phyloP scores from a whole-genome alignment of 257 asterid genomes.

The Solanum clarkiae region DNA sequence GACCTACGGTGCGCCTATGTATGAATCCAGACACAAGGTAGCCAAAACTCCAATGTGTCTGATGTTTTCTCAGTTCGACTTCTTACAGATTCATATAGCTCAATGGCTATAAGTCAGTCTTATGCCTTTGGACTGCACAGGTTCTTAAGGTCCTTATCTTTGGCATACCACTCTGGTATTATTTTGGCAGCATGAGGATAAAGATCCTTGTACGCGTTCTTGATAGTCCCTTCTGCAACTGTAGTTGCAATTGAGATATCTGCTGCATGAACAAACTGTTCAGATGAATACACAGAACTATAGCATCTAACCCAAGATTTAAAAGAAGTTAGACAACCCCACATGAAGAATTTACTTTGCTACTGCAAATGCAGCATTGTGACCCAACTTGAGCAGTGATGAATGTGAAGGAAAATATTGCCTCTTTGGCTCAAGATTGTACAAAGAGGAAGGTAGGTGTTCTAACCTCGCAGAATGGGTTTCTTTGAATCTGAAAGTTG shows the following conservation, averaged over 20 bases:
- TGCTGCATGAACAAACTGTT: slow-evolving; percentile 15
- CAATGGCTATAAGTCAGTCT: not conserved
- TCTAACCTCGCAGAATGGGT: slow-evolving; percentile 53
- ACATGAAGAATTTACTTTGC: not conserved
- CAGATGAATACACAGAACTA: not conserved
- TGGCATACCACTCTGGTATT: slow-evolving; percentile 72
- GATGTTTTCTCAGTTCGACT: not conserved
- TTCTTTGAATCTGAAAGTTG: slow-evolving; percentile 73
- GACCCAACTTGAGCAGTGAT: not conserved
- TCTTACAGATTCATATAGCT: not conserved
- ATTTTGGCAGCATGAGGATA: slow-evolving; percentile 61
- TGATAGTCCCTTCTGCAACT: slow-evolving; percentile 82
- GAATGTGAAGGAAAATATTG: not conserved
- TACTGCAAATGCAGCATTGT: not conserved
- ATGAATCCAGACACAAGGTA: not conserved
- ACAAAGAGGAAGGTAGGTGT: not conserved
- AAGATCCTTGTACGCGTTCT: slow-evolving; percentile 76
- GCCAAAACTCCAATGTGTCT: not conserved
- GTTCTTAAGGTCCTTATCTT: slow-evolving; percentile 56
- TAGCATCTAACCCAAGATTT: not conserved
- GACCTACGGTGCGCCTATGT: not conserved
- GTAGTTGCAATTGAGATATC: slow-evolving; percentile 74
- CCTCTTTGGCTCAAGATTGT: not conserved
- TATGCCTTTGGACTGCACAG: slow-evolving; percentile 53
- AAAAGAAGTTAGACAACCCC: not conserved